These are phyloP conservation scores for Chrysanthemum makinoi DNA, from an alignment of 129 eudicot species.

Conservation along the genomic window DNA sequence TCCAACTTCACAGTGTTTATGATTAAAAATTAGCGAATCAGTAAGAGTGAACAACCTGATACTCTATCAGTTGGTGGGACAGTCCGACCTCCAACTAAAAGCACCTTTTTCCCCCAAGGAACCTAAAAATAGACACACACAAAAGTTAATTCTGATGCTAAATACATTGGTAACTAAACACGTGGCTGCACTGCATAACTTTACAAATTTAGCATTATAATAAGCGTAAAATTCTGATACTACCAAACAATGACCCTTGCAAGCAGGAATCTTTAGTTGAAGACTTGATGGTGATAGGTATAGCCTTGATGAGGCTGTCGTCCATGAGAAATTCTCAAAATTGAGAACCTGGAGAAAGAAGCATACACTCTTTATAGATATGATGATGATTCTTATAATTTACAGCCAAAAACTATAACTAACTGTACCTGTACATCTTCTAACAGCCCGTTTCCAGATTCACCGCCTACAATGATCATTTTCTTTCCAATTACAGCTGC, in stretches of 20 bases:
- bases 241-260: slow-evolving; percentile 98
- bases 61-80: slow-evolving; percentile 72
- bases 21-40: not conserved
- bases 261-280: slow-evolving; percentile 88
- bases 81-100: slow-evolving; percentile 87
- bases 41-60: slow-evolving; percentile 54
- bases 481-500: slow-evolving; percentile 93
- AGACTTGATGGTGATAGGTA: slow-evolving; percentile 94
- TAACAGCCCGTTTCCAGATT: slow-evolving; percentile 70
- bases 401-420: slow-evolving; percentile 5
- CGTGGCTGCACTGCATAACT: not conserved
- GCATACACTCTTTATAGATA: not conserved
- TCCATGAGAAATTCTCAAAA: slow-evolving; percentile 82
- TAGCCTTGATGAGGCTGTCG: slow-evolving; percentile 81
- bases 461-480: slow-evolving; percentile 98
- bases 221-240: not conserved
- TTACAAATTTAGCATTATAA: not conserved
- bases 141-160: not conserved
- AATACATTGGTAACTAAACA: too few species aligned
- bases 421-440: slow-evolving; percentile 86
- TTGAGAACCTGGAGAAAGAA: slow-evolving; percentile 63
- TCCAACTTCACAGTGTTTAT: not conserved
- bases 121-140: slow-evolving; percentile 41
- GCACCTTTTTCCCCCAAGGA: slow-evolving; percentile 94
- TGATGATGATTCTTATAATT: not conserved